A percentile compares a stretch with the other conserved stretches of the same genome.
These are phyloP conservation scores for Raffaelea deltoideospora DNA, from an alignment of 2,329 filamentous ascomycete species.

Conservation along the genomic window DNA sequence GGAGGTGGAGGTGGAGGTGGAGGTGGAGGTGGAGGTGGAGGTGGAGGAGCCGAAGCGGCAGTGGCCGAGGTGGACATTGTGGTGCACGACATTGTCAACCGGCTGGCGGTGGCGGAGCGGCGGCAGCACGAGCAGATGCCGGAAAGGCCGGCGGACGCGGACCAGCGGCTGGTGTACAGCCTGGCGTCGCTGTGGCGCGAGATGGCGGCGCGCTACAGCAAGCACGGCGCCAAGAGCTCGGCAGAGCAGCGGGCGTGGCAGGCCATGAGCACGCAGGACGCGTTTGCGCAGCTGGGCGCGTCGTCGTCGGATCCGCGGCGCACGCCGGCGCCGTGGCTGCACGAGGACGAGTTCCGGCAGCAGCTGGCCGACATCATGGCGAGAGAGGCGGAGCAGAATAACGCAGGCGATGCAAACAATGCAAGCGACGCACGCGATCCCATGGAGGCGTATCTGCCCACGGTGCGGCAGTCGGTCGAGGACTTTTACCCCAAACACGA, in stretches of 20 bases:
- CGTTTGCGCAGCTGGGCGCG: slow-evolving; percentile 64
- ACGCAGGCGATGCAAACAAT: not conserved
- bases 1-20: no score
- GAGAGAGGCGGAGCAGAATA: no score
- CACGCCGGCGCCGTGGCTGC: slow-evolving; percentile 68
- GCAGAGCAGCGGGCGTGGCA: slow-evolving; percentile 52
- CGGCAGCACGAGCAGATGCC: slow-evolving; percentile 74
- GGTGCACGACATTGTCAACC: slow-evolving; percentile 76
- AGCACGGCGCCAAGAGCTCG: slow-evolving; percentile 69
- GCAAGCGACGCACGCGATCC: slow-evolving; percentile 41
- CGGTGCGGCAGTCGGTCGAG: slow-evolving; percentile 67
- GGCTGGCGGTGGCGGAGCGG: slow-evolving; percentile 60
- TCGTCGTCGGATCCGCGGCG: slow-evolving; percentile 76
- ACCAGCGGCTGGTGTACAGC: slow-evolving; percentile 75
- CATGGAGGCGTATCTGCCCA: slow-evolving; percentile 49
- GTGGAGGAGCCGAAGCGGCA: no score
- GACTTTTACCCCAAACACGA: slow-evolving; percentile 85
- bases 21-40: no score
- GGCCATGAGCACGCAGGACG: slow-evolving; percentile 57
- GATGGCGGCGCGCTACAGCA: slow-evolving; percentile 15
- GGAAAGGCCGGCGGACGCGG: slow-evolving; percentile 51
- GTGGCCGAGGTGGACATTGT: slow-evolving; percentile 62
- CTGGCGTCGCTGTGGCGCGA: slow-evolving; percentile 74
- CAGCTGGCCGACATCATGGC: slow-evolving; percentile 40
- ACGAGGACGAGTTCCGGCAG: slow-evolving; percentile 68